These are phyloP conservation scores for Isatis lusitanica DNA, from an alignment of 441 rosid species.

Conservation along the genomic window DNA sequence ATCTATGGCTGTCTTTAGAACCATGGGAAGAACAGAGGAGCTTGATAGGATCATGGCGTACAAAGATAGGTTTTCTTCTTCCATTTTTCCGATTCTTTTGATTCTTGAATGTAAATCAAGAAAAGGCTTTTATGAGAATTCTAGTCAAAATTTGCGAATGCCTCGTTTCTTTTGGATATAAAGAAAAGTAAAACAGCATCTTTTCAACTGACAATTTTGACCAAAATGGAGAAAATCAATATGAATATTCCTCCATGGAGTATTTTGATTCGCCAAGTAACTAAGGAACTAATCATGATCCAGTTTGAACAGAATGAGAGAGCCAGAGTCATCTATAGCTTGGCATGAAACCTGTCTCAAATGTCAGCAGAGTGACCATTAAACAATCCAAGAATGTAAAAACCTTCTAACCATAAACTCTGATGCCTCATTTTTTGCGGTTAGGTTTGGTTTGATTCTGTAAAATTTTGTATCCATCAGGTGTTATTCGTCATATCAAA, in stretches of 20 bases:
- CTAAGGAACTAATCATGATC: no score
- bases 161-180: background rate
- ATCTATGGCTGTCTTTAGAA: slow-evolving; percentile 32
- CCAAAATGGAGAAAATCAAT: background rate
- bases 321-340: slow-evolving; percentile 42
- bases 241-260: background rate
- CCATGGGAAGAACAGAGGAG: slow-evolving; percentile 54
- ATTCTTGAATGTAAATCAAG: slow-evolving; percentile 10
- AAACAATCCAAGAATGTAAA: slow-evolving; percentile 49
- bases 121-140: background rate
- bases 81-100: slow-evolving; percentile 14
- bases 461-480: slow-evolving; percentile 19
- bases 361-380: slow-evolving; percentile 50
- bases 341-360: slow-evolving; percentile 46
- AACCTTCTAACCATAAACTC: no score
- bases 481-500: slow-evolving; percentile 53
- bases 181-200: background rate
- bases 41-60: slow-evolving; percentile 9
- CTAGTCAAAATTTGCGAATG: background rate
- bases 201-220: background rate
- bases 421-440: background rate
- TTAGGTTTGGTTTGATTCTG: background rate
- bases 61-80: slow-evolving; percentile 28
- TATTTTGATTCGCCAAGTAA: background rate
- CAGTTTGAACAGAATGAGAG: no score